Conservation (phyloP, 1,284 basidiomycete species). For the Ganoderma meredithae region DNA sequence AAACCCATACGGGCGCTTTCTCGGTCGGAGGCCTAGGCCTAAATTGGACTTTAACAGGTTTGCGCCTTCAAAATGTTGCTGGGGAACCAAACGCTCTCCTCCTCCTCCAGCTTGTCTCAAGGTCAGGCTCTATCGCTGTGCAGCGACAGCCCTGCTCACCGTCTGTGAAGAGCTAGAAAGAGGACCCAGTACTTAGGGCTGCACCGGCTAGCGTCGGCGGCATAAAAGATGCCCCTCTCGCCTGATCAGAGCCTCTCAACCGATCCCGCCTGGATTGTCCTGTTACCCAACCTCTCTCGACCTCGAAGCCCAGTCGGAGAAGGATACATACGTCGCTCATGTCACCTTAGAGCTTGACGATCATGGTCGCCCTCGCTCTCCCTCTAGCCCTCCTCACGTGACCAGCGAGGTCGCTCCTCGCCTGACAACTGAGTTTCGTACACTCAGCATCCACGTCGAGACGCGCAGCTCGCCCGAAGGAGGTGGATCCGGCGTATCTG, state of each 20-base stretch:
- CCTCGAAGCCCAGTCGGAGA: constrained; percentile 20
- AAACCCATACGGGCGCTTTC: not conserved
- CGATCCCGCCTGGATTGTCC: constrained; percentile 8
- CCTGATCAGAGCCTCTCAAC: not conserved
- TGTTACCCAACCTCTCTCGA: constrained; percentile 12
- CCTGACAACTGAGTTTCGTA: constrained; percentile 37
- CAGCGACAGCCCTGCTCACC: not conserved
- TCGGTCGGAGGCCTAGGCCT: not conserved
- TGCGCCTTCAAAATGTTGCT: not conserved
- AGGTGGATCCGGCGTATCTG: constrained; percentile 5
- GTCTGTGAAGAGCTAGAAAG: not conserved
- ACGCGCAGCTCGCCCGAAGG: constrained; percentile 8
- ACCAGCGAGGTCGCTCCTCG: constrained; percentile 19
- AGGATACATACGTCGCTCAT: constrained; percentile 7
- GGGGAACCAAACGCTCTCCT: not conserved
- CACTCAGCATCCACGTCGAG: constrained; percentile 36
- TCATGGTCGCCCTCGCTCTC: not conserved
- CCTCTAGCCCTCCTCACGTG: not conserved
- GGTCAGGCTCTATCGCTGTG: not conserved
- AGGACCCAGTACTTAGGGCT: not conserved
- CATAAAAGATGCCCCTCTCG: not conserved
- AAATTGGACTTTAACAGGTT: not conserved
- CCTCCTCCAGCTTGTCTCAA: not conserved
- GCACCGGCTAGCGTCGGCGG: not conserved
- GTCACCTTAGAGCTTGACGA: constrained; percentile 18